phyloP scores from a whole-genome alignment of 83 land plant genomes.

The Picea engelmannii region DNA sequence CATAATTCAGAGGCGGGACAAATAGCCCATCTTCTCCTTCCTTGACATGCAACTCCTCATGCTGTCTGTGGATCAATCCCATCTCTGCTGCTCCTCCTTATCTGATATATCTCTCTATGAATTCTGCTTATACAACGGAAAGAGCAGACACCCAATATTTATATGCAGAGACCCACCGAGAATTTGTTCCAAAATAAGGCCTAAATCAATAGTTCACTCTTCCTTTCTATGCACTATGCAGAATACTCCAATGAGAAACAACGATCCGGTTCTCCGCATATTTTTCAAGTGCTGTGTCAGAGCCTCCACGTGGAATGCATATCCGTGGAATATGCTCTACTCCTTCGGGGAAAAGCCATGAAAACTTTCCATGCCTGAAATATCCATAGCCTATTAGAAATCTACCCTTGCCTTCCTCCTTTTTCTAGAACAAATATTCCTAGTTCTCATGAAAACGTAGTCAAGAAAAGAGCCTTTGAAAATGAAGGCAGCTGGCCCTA shows the following conservation, averaged over 20 bases:
- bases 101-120: not conserved
- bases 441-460: too few species aligned
- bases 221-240: not conserved
- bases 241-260: not conserved
- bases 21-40: constrained; percentile 38
- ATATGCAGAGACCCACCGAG: not conserved
- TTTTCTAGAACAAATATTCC: too few species aligned
- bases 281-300: not conserved
- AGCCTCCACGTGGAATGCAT: constrained; percentile 7
- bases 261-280: constrained; percentile 12
- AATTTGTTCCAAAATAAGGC: not conserved
- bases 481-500: too few species aligned
- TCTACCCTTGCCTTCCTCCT: too few species aligned
- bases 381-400: too few species aligned
- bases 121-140: not conserved
- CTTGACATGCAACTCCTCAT: not conserved
- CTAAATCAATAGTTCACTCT: not conserved
- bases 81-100: not conserved
- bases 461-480: too few species aligned
- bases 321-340: constrained; percentile 11
- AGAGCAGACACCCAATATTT: not conserved
- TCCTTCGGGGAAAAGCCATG: too few species aligned
- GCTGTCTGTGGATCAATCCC: constrained; percentile 14
- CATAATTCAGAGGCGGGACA: constrained; percentile 78
- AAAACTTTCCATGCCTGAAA: too few species aligned